phyloP scores from a whole-genome alignment of 1,284 basidiomycete genomes.

The Takashimella koratensis region DNA sequence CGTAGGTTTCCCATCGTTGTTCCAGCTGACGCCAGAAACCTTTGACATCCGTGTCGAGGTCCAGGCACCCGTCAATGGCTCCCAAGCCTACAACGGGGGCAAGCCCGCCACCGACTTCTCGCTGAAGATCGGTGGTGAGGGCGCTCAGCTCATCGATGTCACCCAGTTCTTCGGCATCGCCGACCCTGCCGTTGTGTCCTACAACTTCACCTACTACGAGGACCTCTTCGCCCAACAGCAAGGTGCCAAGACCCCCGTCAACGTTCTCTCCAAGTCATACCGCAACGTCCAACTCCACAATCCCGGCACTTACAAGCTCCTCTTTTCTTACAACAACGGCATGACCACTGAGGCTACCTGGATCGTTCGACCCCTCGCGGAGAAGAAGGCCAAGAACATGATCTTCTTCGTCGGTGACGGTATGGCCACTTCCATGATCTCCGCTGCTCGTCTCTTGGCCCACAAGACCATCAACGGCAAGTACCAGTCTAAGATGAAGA shows the following conservation, averaged over 20 bases:
- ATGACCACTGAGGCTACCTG: conserved; percentile 29
- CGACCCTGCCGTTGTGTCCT: conserved; percentile 30
- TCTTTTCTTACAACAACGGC: conserved; percentile 33
- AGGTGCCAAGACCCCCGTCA: conserved; percentile 41
- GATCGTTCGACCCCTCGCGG: conserved; percentile 30
- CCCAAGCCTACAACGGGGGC: conserved; percentile 48
- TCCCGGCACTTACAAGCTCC: conserved; percentile 30
- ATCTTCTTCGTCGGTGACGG: conserved; percentile 50
- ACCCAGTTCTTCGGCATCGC: conserved; percentile 42
- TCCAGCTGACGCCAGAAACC: conserved; percentile 19
- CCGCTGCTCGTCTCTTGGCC: conserved; percentile 48
- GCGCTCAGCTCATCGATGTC: conserved; percentile 33
- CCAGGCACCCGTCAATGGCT: conserved; percentile 50
- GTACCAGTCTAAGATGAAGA: conserved; percentile 41
- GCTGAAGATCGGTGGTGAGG: conserved; percentile 39
- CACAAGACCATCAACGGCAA: conserved; percentile 52
- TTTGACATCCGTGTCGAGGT: conserved; percentile 47
- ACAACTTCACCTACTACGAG: conserved; percentile 44
- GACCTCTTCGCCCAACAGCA: conserved; percentile 47
- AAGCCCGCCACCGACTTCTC: conserved; percentile 36
- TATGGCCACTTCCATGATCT: conserved; percentile 44
- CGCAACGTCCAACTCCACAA: conserved; percentile 44
- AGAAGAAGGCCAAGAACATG: conserved; percentile 46
- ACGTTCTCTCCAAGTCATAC: conserved; percentile 48
- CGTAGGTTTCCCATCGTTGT: conserved; percentile 15